Evolutionary conservation across 495 filamentous ascomycete genomes (phyloP), one percentile per base, ranked within the genome.

Genomic region (Letharia lupina): DNA sequence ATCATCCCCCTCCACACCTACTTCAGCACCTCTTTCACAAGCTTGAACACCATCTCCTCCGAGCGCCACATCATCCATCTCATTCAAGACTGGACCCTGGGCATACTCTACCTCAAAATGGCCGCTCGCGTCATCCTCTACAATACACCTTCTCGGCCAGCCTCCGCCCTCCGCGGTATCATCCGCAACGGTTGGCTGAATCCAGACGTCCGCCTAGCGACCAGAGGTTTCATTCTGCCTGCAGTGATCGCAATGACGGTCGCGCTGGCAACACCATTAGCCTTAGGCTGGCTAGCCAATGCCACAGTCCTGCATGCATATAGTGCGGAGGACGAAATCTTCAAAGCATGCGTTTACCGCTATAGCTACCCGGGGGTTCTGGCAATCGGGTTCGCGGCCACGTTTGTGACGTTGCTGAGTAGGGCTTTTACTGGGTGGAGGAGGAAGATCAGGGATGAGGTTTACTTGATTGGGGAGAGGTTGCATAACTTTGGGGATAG

Each of bases 31-130:
- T 47, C 44, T 20, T 67, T 35, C n/a, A 28, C 44, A 35, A 18
- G 61, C 62, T 33, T 60, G 10, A 31, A 61, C 52, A 33, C 60
- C 62, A 54, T 63, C 4, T 40, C 40, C 33, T 47, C 44, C n/a
- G 57, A 67, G 18, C 59, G 63, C 2, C 92, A 96, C 72, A 88
- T 90, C 45, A 84, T 98, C 48, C 89, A 96, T 69, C 82, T 97
- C 62, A 85, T 97, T 64, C 93, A 98, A 74, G 86, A 90, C 70
- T 98, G 95, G 92, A 95, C 92, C 1, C 78, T 98, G 4, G 95
- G 95, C 12, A 84, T 98, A 28, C 82, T 98, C 41, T 97, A 97
- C 75, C 83, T 96, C 61, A 93, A 96, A 66, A 85, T 97, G 76
- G 85, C 84, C n/a, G 81, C 84, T 47, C 89, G 90, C 47, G 73